Evolutionary conservation across 352 stramenopile species (phyloP), one percentile per base, ranked within the genome.

Genomic region (Elongisporangium anandrum): DNA sequence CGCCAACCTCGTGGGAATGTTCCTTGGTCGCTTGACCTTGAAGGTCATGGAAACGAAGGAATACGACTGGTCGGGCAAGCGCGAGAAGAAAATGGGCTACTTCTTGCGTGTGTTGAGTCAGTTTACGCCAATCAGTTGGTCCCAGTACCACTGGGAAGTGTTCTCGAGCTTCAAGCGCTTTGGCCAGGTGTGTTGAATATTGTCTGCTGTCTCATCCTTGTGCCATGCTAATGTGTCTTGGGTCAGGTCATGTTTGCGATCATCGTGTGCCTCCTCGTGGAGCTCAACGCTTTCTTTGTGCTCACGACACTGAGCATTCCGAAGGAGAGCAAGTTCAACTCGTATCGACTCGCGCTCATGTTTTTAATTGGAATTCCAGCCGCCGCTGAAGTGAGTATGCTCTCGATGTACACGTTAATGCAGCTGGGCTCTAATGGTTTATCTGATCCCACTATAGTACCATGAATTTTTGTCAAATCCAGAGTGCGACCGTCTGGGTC

Each of bases 281-380:
- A 98, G 69, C 70, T 97, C 23, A 98, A 98, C 70, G 92, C 92
- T 13, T 98, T 98, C 70, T 97, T 98, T 66, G 68, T 98, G 59
- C 73, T 97, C 26, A 95, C 88, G 52, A 92, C 89, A 19, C 69
- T 97, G 26, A 83, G 77, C 26, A 88, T 97, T 50, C 87, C 87
- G 9, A 94, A 95, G 60, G 85, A 94, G 58, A 92, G 83, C 68
- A 84, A 82, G 48, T 92, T 93, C 60, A 94, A 95, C 77, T 78
- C 80, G 29, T 91, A 90, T 57, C 75, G 87, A 22, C 72, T 95
- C 50, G 39, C 79, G 41, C 72, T 92, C 52, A 72, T 95, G 60
- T 92, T 92, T 60, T 66, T 95, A 51, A 75, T 92, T 50, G 85
- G 82, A 52, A 90, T 95, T 55, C 87, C 81, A 15, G 87, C 73